A percentile compares a stretch with the other conserved stretches of the same genome.
phyloP scores from a whole-genome alignment of 2,329 filamentous ascomycete species.

The Colletotrichum sidae region DNA sequence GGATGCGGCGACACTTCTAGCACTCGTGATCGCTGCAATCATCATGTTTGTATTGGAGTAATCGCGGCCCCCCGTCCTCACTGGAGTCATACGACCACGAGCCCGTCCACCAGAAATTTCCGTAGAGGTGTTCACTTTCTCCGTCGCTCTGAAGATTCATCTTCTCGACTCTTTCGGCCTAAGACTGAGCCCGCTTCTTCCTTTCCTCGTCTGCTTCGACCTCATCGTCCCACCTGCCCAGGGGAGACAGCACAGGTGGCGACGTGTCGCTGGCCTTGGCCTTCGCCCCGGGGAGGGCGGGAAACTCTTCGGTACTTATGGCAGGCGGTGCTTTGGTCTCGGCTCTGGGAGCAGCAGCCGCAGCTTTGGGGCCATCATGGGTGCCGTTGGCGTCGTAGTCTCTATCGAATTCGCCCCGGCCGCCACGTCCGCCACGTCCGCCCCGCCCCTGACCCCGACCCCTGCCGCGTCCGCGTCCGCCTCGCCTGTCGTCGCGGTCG shows the following conservation, averaged over 20 bases:
- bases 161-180: not conserved
- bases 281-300: conserved; percentile 47
- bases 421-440: conserved; percentile 46
- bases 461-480: conserved; percentile 39
- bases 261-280: conserved; percentile 9
- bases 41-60: no score
- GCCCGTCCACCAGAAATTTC: no score
- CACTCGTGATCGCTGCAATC: no score
- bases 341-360: conserved; percentile 40
- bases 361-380: conserved; percentile 22
- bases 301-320: conserved; percentile 53
- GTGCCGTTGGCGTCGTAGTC: conserved; percentile 39
- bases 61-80: no score
- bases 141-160: no score
- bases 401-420: conserved; percentile 47
- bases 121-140: no score
- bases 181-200: conserved; percentile 26
- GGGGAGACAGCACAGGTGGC: conserved; percentile 50
- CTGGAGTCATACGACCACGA: no score
- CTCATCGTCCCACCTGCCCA: conserved; percentile 68
- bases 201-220: conserved; percentile 62
- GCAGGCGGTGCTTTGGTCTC: conserved; percentile 43
- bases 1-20: no score
- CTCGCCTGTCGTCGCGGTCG: conserved; percentile 32
- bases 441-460: conserved; percentile 41